These are phyloP conservation scores for Backusella luteola DNA, from an alignment of 192 early-diverging fungal species.

Conservation along the genomic window DNA sequence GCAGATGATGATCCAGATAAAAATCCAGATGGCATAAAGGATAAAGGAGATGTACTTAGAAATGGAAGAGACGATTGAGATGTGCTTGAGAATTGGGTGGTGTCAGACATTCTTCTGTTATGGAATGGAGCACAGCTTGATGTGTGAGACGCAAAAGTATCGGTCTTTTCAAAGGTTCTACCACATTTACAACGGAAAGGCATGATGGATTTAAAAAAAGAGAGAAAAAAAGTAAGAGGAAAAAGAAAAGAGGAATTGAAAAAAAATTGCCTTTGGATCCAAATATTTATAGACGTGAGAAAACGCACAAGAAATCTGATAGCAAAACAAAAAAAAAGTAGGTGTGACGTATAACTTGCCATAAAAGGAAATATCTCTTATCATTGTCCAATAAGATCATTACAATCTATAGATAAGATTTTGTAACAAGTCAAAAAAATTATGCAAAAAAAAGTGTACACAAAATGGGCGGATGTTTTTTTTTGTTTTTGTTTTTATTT, in stretches of 20 bases:
- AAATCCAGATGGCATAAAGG: slow-evolving; percentile 14
- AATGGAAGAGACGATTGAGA: not conserved
- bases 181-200: slow-evolving; percentile 45
- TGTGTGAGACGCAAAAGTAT: slow-evolving; percentile 39
- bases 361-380: not conserved
- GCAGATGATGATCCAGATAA: slow-evolving; percentile 15
- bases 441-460: not conserved
- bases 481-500: slow-evolving; percentile 1
- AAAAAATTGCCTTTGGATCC: not conserved
- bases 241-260: slow-evolving; percentile 12
- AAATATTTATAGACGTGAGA: slow-evolving; percentile 13
- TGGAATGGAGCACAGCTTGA: slow-evolving; percentile 41
- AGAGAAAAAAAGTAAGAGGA: not conserved
- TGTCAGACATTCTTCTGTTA: slow-evolving; percentile 27
- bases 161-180: slow-evolving; percentile 41
- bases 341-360: not conserved
- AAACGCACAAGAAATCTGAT: not conserved
- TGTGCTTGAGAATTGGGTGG: slow-evolving; percentile 12
- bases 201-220: slow-evolving; percentile 17
- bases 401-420: not conserved
- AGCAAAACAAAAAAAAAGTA: slow-evolving; percentile 1
- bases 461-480: not conserved
- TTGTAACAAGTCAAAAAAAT: not conserved
- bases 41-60: slow-evolving; percentile 12
- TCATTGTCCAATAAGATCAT: slow-evolving; percentile 1